Percentiles rank a stretch among this genome's conserved stretches.
Evolutionary conservation across 176 grass and related monocot species (phyloP).

Genomic region (Oryza meridionalis): DNA sequence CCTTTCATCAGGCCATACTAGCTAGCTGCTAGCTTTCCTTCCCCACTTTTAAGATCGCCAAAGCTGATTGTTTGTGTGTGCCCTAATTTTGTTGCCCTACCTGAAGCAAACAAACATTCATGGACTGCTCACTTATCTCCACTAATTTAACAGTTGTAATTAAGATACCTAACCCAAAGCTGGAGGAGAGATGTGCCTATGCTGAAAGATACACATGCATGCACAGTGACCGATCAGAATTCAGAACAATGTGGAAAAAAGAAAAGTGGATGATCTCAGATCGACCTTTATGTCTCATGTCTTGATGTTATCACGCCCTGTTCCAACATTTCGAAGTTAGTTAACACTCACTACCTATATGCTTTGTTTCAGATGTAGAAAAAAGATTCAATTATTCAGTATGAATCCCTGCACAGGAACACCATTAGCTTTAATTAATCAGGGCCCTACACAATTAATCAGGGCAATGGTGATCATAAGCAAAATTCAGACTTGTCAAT

Average conservation of each 20-base stretch:
- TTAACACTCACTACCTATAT: neutral
- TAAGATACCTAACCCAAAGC: conserved; percentile 65
- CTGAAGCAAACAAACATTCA: conserved; percentile 32
- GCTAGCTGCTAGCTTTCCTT: conserved; percentile 47
- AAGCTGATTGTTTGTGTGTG: conserved; percentile 34
- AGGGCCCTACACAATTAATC: neutral
- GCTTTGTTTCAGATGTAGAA: neutral
- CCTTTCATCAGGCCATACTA: conserved; percentile 44
- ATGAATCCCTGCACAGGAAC: neutral
- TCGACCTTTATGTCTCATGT: conserved; percentile 24
- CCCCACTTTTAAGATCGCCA: conserved; percentile 41
- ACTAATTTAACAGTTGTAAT: conserved; percentile 11
- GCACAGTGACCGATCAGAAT: neutral
- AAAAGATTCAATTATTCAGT: neutral
- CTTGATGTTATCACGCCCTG: neutral
- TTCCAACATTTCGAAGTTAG: neutral
- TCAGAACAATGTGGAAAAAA: neutral
- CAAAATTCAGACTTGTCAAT: neutral
- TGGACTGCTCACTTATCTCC: neutral
- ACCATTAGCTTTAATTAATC: neutral
- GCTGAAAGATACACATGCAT: conserved; percentile 39
- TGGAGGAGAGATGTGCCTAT: conserved; percentile 1
- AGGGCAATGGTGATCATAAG: neutral
- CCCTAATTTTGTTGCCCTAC: conserved; percentile 47
- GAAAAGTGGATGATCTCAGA: neutral